Evolutionary conservation across 192 early-diverging fungal genomes (phyloP).

Genomic region (Backusella parvicylindrica): DNA sequence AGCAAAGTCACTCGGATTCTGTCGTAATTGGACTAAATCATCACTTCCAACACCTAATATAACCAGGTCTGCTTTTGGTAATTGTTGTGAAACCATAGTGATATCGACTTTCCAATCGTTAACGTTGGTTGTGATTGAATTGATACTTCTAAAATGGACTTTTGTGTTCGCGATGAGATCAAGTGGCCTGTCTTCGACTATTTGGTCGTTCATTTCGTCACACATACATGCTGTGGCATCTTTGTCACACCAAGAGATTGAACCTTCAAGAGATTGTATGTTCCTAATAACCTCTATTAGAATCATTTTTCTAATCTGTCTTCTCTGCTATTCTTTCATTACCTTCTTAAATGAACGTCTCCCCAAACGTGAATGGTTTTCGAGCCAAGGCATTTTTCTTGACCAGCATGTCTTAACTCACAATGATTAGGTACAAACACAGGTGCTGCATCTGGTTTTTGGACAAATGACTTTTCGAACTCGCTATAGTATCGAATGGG

Average conservation of each 20-base stretch:
- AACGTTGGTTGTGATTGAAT: background rate
- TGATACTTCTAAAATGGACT: background rate
- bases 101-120: constrained; percentile 14
- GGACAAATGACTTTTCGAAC: background rate
- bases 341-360: constrained; percentile 20
- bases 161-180: background rate
- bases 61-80: constrained; percentile 18
- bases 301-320: background rate
- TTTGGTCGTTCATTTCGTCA: background rate
- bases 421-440: background rate
- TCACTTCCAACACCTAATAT: constrained; percentile 18
- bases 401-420: background rate
- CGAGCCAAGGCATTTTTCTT: background rate
- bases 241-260: background rate
- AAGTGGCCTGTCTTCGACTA: background rate
- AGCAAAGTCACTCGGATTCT: constrained; percentile 5
- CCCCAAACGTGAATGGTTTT: constrained; percentile 27
- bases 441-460: background rate
- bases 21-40: constrained; percentile 8
- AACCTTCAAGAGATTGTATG: background rate
- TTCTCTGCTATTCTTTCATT: background rate
- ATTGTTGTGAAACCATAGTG: background rate
- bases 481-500: background rate
- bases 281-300: background rate
- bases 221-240: background rate